Base-by-base conservation (phyloP, 345 rosid species). In the Noccaea bulbosa region DNA sequence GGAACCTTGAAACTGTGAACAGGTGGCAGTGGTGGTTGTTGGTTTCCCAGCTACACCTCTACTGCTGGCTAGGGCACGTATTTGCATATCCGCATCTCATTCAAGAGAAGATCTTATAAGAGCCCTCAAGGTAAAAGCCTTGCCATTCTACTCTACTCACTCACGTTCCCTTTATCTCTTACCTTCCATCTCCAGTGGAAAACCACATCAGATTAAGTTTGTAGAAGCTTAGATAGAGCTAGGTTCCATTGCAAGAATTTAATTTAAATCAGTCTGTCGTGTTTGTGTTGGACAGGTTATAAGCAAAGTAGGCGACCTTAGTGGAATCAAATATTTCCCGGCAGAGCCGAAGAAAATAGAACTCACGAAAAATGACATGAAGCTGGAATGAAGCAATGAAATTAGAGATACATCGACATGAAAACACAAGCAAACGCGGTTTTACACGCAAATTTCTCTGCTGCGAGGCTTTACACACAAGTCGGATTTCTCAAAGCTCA, bases 281-380 rank as follows among this genome's bases (percentile, higher is more conserved):
- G 3, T 47, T 58, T 40, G 38, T 43, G 30, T 56, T 20, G 64
- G 52, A 52, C 86, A 90, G 96, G 92, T 85, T 37, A 82, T 90
- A 57, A 86, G 90, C 74, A 52, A 63, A 44, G 96, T 85, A 58
- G 93, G 91, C 35, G 96, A 90, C 33, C 78, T 86, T 22, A 86
- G 83, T 15, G 90, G 93, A 50, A 84, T 86, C 65, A 90, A 90
- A 75, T 90, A 87, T 80, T 87, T 88, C 79, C 96, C 90, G 0
- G 83, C 85, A 4, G 96, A 83, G 43, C 83, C 91, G 0, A 33
- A 75, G 8, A 86, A 87, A 78, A 83, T 67, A 51, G 74, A 74
- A 22, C 45, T 69, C 24, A 66, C 64, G 39, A 57, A 74, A 48
- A 41, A 51, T 20, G 52, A 20, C 14, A 73, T 65, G 49, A 80